Evolutionary conservation across 2,329 filamentous ascomycete species (phyloP).

Genomic region (Dendryphion nanum): DNA sequence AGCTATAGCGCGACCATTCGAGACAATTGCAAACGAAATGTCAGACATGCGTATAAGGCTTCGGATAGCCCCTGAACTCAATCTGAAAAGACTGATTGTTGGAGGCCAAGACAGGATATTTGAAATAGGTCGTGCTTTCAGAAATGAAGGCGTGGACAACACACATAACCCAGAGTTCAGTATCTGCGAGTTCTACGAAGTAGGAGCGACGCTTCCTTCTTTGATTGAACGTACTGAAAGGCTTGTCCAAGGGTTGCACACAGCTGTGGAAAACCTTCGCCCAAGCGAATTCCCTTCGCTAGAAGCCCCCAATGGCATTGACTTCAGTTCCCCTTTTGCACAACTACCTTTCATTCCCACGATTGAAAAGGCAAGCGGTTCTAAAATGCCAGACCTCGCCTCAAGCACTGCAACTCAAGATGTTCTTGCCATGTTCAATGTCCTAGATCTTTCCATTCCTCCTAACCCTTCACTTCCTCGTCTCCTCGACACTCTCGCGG

Average conservation of each 20-base stretch:
- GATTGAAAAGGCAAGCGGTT: conserved; percentile 67
- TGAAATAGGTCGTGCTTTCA: conserved; percentile 88
- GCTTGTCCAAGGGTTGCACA: conserved; percentile 53
- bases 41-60: conserved; percentile 69
- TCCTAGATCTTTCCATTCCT: conserved; percentile 51
- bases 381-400: conserved; percentile 58
- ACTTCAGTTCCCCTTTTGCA: conserved; percentile 60
- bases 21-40: conserved; percentile 75
- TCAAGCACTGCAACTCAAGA: conserved; percentile 56
- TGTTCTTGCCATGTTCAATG: conserved; percentile 56
- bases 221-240: conserved; percentile 75
- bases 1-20: conserved; percentile 82
- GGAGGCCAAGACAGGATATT: conserved; percentile 87
- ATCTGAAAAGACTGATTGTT: conserved; percentile 87
- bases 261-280: conserved; percentile 47
- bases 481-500: conserved; percentile 79
- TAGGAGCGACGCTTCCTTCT: conserved; percentile 73
- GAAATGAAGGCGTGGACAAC: conserved; percentile 72
- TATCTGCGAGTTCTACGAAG: conserved; percentile 94
- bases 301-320: conserved; percentile 46
- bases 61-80: conserved; percentile 90
- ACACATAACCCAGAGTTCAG: conserved; percentile 98
- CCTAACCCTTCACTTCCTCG: conserved; percentile 58
- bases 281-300: conserved; percentile 28
- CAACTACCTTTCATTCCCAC: conserved; percentile 79